phyloP scores from a whole-genome alignment of 148 eudicot genomes.

The Euryodendron excelsum region DNA sequence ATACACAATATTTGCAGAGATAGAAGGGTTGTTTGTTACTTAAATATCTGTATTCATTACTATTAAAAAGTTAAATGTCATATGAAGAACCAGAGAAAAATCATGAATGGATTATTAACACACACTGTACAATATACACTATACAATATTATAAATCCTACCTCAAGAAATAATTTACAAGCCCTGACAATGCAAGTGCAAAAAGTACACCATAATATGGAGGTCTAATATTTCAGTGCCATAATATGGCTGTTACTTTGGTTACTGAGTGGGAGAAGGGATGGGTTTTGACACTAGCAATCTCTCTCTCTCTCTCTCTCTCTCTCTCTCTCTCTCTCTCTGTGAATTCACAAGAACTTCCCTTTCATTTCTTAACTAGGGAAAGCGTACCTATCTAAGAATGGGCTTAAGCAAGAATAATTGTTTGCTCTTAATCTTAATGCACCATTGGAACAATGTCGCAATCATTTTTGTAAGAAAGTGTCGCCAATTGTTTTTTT shows the following conservation, averaged over 20 bases:
- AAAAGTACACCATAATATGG: neutral
- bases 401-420: no score
- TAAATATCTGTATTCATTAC: neutral
- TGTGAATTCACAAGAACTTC: no score
- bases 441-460: no score
- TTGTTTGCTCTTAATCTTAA: no score
- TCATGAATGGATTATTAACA: neutral
- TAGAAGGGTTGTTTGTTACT: neutral
- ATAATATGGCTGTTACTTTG: neutral
- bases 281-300: no score
- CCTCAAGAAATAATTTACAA: neutral
- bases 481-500: no score
- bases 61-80: neutral
- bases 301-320: neutral
- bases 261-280: neutral
- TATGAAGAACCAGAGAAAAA: neutral
- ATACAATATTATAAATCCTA: neutral
- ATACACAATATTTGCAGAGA: constrained; percentile 10
- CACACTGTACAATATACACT: neutral
- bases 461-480: no score
- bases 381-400: no score
- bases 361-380: no score
- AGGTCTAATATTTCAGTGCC: neutral
- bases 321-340: no score
- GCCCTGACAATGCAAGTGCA: neutral